Evolutionary conservation across 1,284 basidiomycete genomes (phyloP).

Genomic region (Mycena sp.): DNA sequence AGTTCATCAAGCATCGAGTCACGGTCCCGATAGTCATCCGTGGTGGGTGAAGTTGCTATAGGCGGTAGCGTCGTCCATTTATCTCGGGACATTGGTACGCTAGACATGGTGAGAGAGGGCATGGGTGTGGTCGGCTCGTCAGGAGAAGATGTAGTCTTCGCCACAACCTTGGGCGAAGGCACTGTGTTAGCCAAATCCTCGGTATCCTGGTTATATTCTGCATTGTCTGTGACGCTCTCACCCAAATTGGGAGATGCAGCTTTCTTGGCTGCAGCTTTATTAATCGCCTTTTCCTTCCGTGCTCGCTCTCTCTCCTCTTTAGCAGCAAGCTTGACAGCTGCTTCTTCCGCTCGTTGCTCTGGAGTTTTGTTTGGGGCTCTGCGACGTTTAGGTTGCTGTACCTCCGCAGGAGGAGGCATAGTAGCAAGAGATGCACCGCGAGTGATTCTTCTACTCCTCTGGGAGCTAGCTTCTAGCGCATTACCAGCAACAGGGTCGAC

Average conservation of each 20-base stretch:
- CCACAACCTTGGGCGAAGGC: not conserved
- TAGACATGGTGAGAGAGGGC: not conserved
- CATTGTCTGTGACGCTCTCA: no score
- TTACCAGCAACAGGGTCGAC: no score
- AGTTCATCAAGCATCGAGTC: constrained; percentile 23
- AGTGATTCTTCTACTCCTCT: constrained; percentile 6
- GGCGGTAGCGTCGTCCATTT: constrained; percentile 15
- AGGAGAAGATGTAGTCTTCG: not conserved
- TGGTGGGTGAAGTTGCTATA: constrained; percentile 2
- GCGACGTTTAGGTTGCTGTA: constrained; percentile 13
- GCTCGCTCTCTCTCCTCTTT: constrained; percentile 24
- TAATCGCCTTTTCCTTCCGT: constrained; percentile 23
- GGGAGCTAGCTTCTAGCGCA: not conserved
- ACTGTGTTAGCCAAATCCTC: no score
- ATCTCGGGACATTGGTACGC: constrained; percentile 14
- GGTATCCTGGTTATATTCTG: no score
- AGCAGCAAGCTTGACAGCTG: constrained; percentile 18
- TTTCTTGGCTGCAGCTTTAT: constrained; percentile 14
- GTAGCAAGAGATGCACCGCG: not conserved
- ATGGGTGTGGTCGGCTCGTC: not conserved
- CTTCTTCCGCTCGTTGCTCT: constrained; percentile 24
- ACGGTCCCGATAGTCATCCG: constrained; percentile 4
- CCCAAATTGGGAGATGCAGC: no score
- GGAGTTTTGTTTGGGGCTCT: constrained; percentile 27
- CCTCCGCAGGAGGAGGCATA: constrained; percentile 6